Percentiles rank a stretch among this genome's conserved stretches.
These are phyloP conservation scores for Penicillium freii DNA, from an alignment of 2,329 filamentous ascomycete genomes.

Conservation along the genomic window DNA sequence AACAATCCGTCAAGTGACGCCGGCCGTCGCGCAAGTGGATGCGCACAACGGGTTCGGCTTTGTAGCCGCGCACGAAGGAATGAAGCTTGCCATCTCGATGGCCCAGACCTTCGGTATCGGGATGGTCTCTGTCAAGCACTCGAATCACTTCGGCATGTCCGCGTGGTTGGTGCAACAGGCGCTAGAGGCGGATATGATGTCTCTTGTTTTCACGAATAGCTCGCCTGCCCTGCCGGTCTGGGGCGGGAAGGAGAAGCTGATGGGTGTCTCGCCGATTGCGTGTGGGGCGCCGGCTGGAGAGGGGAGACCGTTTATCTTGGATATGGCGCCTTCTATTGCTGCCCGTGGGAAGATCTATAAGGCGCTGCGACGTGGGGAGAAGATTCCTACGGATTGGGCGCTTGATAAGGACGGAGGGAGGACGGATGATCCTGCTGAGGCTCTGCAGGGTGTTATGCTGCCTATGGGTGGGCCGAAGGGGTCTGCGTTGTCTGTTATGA, in stretches of 20 bases:
- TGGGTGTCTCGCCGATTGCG: constrained; percentile 71
- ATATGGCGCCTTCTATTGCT: constrained; percentile 49
- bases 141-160: constrained; percentile 81
- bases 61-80: constrained; percentile 64
- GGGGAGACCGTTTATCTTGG: constrained; percentile 56
- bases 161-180: constrained; percentile 79
- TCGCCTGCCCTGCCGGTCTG: constrained; percentile 70
- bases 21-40: constrained; percentile 67
- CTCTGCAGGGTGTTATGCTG: constrained; percentile 75
- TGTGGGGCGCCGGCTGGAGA: constrained; percentile 69
- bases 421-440: constrained; percentile 70
- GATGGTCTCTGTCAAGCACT: constrained; percentile 71
- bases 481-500: constrained; percentile 74
- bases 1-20: constrained; percentile 60
- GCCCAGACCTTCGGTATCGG: constrained; percentile 67
- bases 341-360: constrained; percentile 49
- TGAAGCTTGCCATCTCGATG: constrained; percentile 66
- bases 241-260: constrained; percentile 65
- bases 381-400: constrained; percentile 62
- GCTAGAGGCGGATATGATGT: constrained; percentile 68
- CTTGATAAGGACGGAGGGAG: constrained; percentile 66
- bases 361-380: constrained; percentile 43
- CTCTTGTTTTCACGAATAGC: constrained; percentile 68
- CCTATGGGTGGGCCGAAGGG: constrained; percentile 85
- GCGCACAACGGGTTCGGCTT: constrained; percentile 75